Evolutionary conservation across 495 filamentous ascomycete genomes (phyloP).

Genomic region (Annulohypoxylon stygium): DNA sequence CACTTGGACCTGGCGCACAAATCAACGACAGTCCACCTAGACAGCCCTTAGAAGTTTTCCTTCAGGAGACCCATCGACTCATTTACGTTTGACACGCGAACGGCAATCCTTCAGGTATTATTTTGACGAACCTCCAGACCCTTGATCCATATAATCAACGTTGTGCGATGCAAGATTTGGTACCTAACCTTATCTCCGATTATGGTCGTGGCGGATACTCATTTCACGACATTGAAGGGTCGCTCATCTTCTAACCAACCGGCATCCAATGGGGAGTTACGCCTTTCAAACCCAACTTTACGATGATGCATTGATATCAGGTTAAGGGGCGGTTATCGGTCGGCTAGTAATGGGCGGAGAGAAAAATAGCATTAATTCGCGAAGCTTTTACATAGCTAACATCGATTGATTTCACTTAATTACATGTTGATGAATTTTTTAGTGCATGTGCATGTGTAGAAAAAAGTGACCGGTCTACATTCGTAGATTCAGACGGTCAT

Average conservation of each 20-base stretch:
- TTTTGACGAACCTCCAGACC: neutral
- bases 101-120: neutral
- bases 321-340: constrained; percentile 3
- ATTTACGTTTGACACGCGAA: neutral
- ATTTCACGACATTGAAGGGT: neutral
- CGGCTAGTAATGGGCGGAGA: constrained; percentile 3
- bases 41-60: neutral
- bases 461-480: neutral
- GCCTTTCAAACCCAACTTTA: constrained; percentile 1
- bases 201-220: neutral
- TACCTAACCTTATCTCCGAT: neutral
- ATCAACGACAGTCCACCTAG: neutral
- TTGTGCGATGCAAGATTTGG: neutral
- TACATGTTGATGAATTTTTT: neutral
- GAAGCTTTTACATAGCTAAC: constrained; percentile 11
- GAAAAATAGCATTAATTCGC: constrained; percentile 3
- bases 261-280: neutral
- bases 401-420: neutral
- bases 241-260: neutral
- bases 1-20: neutral
- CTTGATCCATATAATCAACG: neutral
- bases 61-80: neutral
- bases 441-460: constrained; percentile 4
- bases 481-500: neutral
- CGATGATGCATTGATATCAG: constrained; percentile 10